Percentiles rank a stretch among this genome's conserved stretches.
Evolutionary conservation across 2,329 filamentous ascomycete genomes (phyloP).

Genomic region (Tolypocladium ovalisporum): DNA sequence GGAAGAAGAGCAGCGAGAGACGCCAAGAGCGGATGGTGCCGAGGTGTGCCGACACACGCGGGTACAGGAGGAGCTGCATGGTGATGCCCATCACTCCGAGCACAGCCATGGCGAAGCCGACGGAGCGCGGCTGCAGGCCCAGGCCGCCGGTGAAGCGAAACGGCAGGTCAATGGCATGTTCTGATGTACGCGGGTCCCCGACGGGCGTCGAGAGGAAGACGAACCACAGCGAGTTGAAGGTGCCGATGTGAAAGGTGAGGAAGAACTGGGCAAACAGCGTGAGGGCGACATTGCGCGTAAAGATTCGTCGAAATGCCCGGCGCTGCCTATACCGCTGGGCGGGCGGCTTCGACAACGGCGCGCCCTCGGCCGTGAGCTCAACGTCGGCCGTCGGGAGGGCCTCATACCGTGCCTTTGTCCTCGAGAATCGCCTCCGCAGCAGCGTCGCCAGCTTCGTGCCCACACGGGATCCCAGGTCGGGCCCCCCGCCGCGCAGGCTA

Average conservation of each 20-base stretch:
- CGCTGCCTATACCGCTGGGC: slow-evolving; percentile 30
- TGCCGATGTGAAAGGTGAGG: slow-evolving; percentile 61
- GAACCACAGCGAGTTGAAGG: slow-evolving; percentile 68
- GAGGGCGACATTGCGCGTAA: slow-evolving; percentile 41
- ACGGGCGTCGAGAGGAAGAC: slow-evolving; percentile 67
- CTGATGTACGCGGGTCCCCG: slow-evolving; percentile 28
- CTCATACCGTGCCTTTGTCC: slow-evolving; percentile 8
- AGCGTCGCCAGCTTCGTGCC: slow-evolving; percentile 22
- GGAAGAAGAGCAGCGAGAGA: slow-evolving; percentile 58
- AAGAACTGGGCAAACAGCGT: slow-evolving; percentile 57
- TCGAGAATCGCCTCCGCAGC: slow-evolving; percentile 13
- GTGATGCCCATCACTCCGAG: slow-evolving; percentile 66
- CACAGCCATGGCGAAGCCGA: slow-evolving; percentile 69
- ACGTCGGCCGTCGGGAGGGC: slow-evolving; percentile 12
- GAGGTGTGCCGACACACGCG: slow-evolving; percentile 51
- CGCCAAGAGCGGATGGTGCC: slow-evolving; percentile 61
- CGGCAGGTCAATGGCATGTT: slow-evolving; percentile 28
- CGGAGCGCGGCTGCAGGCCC: slow-evolving; percentile 57
- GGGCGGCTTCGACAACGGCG: slow-evolving; percentile 1
- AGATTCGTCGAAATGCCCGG: slow-evolving; percentile 42
- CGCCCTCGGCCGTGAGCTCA: slow-evolving; percentile 7
- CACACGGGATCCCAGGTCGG: slow-evolving; percentile 31
- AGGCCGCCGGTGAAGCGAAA: slow-evolving; percentile 65
- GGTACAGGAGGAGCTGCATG: slow-evolving; percentile 52
- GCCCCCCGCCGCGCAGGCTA: slow-evolving; percentile 23